Base-by-base conservation (phyloP, 108 stramenopile species). In the Cyclotella sp. region DNA sequence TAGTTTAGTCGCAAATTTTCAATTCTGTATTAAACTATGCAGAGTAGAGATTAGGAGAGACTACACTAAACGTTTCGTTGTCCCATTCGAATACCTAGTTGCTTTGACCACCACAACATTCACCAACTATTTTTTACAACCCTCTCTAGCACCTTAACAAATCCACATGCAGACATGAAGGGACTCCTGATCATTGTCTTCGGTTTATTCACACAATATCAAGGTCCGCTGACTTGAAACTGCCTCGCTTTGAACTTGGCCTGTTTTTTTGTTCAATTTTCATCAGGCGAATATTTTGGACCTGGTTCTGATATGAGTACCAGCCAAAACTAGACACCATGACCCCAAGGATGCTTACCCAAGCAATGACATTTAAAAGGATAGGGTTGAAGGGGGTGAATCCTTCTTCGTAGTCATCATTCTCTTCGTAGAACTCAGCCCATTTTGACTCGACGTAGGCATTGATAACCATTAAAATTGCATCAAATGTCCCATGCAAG, bases 401-500 rank as follows among this genome's bases (percentile, higher is more conserved):
- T 9, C 77, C 73, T 40, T 68, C 79, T 26, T 87, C 86, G 12
- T 55, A 87, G 34, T 89, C 93, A 40, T 69, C 85, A 63, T 91
- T 85, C 30, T 83, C 87, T 61, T 81, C 65, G 58, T 86, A 79
- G 61, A 87, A 89, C 0, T 73, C 54, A 59, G 88, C 90, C 87
- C 87, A 91, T 19, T 83, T 75, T 39, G 72, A 64, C 67, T 95
- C 94, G 18, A 93, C 85, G 81, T 85, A 95, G 18, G 91, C 72
- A 67, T 91, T 92, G 66, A 95, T 85, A 41, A 66, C 76, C 85
- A 95, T 79, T 16, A 95, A 74, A 46, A 92, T 77, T 15, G 94
- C 90, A 77, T 95, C 94, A 71, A 95, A 95, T 0, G 89, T 87
- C 21, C 94, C 94, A 78, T 95, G 94, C 78, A 93, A 72, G 16